Evolutionary conservation across 257 asterid genomes (phyloP).

Genomic region (Sherardia arvensis): DNA sequence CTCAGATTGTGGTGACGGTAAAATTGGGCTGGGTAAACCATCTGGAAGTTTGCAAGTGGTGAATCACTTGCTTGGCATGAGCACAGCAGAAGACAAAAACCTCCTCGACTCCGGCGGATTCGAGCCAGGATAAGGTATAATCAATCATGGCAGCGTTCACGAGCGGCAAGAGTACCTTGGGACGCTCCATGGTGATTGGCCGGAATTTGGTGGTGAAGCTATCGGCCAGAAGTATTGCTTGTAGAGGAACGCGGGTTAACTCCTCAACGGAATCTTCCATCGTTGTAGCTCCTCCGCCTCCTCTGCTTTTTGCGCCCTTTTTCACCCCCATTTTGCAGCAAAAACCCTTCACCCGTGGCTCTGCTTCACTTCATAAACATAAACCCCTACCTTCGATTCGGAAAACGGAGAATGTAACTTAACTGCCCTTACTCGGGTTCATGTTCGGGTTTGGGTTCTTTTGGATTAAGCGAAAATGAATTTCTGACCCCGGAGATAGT

Average conservation of each 20-base stretch:
- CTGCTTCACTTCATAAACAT: background rate
- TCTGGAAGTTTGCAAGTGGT: slow-evolving; percentile 56
- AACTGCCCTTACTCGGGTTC: background rate
- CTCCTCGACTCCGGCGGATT: slow-evolving; percentile 93
- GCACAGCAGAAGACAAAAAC: slow-evolving; percentile 94
- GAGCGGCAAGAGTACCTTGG: slow-evolving; percentile 81
- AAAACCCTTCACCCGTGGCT: background rate
- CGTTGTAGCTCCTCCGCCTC: slow-evolving; percentile 26
- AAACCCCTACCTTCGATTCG: background rate
- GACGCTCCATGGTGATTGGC: slow-evolving; percentile 92
- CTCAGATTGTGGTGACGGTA: slow-evolving; percentile 62
- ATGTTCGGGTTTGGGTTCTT: background rate
- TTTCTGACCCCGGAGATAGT: too few species aligned
- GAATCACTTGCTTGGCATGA: slow-evolving; percentile 82
- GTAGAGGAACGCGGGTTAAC: slow-evolving; percentile 60
- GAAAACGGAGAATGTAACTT: background rate
- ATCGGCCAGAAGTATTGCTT: slow-evolving; percentile 88
- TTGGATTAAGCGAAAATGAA: too few species aligned
- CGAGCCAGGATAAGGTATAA: slow-evolving; percentile 92
- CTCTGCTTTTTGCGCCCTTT: slow-evolving; percentile 40
- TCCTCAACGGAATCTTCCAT: slow-evolving; percentile 70
- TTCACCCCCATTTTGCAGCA: slow-evolving; percentile 52
- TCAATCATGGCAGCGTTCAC: slow-evolving; percentile 94
- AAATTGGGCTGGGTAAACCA: slow-evolving; percentile 75
- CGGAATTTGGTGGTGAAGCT: slow-evolving; percentile 94